Evolutionary conservation across 176 grass and related monocot species (phyloP).

Genomic region (Aegilops bicornis): DNA sequence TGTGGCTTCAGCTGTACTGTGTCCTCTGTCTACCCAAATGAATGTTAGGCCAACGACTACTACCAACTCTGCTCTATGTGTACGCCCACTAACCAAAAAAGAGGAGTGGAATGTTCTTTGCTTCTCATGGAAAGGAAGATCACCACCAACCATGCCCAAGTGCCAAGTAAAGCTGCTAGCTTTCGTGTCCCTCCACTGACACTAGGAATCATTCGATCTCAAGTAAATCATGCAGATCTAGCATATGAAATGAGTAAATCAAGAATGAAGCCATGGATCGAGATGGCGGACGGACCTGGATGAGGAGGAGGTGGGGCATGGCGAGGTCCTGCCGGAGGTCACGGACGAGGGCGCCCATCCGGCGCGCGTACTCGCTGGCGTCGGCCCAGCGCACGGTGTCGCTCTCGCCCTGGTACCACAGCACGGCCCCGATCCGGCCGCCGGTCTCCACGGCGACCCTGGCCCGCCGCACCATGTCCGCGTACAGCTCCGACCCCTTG

Average conservation of each 20-base stretch:
- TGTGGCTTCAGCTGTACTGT: not conserved
- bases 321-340: slow-evolving; percentile 62
- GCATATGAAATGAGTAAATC: not conserved
- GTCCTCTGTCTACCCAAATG: not conserved
- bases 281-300: slow-evolving; percentile 47
- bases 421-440: slow-evolving; percentile 59
- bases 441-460: slow-evolving; percentile 45
- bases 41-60: not conserved
- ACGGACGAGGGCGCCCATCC: slow-evolving; percentile 50
- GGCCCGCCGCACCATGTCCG: slow-evolving; percentile 36
- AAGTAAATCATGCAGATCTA: not conserved
- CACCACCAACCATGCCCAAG: slow-evolving; percentile 21
- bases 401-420: slow-evolving; percentile 98
- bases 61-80: not conserved
- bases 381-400: slow-evolving; percentile 66
- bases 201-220: not conserved
- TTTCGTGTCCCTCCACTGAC: not conserved
- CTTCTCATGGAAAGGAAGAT: not conserved
- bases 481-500: slow-evolving; percentile 52
- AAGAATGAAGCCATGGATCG: not conserved
- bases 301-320: slow-evolving; percentile 60
- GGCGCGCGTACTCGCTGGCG: slow-evolving; percentile 49
- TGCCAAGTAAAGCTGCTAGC: slow-evolving; percentile 8
- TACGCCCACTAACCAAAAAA: not conserved
- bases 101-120: not conserved